These are phyloP conservation scores for Pyrenula massariospora DNA, from an alignment of 495 filamentous ascomycete genomes.

Conservation along the genomic window DNA sequence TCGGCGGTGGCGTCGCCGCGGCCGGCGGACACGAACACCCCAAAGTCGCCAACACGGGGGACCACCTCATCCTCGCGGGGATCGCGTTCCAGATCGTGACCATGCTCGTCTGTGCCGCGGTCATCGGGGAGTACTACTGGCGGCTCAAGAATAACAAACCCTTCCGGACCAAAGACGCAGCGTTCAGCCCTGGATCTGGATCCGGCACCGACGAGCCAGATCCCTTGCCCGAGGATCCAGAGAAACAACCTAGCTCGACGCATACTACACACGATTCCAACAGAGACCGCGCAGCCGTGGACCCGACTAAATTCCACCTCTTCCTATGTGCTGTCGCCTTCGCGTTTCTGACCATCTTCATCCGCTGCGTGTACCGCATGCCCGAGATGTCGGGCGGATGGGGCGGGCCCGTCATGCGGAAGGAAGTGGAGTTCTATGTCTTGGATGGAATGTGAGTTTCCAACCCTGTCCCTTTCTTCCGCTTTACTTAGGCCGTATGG, in stretches of 20 bases:
- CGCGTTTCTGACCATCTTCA: constrained; percentile 49
- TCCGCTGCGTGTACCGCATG: constrained; percentile 60
- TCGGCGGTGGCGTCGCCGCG: constrained; percentile 51
- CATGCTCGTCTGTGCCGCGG: constrained; percentile 38
- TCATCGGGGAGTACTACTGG: background rate
- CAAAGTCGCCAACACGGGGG: constrained; percentile 26
- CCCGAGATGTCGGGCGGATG: constrained; percentile 59
- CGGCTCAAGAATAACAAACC: background rate
- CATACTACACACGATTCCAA: background rate
- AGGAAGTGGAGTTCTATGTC: constrained; percentile 49
- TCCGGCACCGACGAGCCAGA: background rate
- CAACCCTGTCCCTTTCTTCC: background rate
- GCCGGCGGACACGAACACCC: constrained; percentile 25
- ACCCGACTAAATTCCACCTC: constrained; percentile 31
- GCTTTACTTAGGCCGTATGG: background rate
- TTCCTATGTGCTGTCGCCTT: constrained; percentile 38
- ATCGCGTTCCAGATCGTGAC: constrained; percentile 60
- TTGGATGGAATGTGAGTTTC: constrained; percentile 43
- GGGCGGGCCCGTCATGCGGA: constrained; percentile 55
- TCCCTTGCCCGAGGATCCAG: background rate
- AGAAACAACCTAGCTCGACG: background rate
- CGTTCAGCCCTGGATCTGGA: background rate
- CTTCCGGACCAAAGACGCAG: background rate
- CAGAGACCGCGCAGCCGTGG: constrained; percentile 7
- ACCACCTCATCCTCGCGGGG: constrained; percentile 60